These are phyloP conservation scores for Lichtheimia hyalospora DNA, from an alignment of 371 early-diverging fungal genomes.

Conservation along the genomic window DNA sequence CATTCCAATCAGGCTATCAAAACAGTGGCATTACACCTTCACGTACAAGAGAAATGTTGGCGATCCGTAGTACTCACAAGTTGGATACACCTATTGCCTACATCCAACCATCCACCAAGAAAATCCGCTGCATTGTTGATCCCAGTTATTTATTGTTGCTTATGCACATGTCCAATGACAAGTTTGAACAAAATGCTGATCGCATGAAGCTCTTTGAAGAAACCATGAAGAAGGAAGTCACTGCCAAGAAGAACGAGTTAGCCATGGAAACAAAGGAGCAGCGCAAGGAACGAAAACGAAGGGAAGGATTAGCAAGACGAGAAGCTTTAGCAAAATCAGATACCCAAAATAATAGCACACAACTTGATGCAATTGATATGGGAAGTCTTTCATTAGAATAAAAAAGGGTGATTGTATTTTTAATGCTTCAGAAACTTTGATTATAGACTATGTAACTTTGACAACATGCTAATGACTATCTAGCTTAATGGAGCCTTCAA, in stretches of 20 bases:
- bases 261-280: constrained; percentile 56
- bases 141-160: constrained; percentile 44
- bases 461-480: no score
- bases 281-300: constrained; percentile 52
- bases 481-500: no score
- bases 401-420: not conserved
- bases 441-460: no score
- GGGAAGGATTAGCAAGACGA: constrained; percentile 44
- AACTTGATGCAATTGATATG: not conserved
- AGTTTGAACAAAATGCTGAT: constrained; percentile 50
- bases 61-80: constrained; percentile 61
- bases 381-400: constrained; percentile 10
- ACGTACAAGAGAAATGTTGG: constrained; percentile 59
- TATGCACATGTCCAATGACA: constrained; percentile 51
- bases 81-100: constrained; percentile 63
- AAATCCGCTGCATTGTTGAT: constrained; percentile 49
- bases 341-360: not conserved
- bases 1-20: constrained; percentile 59
- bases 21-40: constrained; percentile 66
- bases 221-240: constrained; percentile 29
- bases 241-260: constrained; percentile 1
- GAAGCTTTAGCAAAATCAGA: constrained; percentile 2
- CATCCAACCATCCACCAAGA: constrained; percentile 27
- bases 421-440: no score
- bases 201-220: constrained; percentile 52